Conservation (phyloP, 2,329 filamentous ascomycete species). For the Blastomyces gilchristii region DNA sequence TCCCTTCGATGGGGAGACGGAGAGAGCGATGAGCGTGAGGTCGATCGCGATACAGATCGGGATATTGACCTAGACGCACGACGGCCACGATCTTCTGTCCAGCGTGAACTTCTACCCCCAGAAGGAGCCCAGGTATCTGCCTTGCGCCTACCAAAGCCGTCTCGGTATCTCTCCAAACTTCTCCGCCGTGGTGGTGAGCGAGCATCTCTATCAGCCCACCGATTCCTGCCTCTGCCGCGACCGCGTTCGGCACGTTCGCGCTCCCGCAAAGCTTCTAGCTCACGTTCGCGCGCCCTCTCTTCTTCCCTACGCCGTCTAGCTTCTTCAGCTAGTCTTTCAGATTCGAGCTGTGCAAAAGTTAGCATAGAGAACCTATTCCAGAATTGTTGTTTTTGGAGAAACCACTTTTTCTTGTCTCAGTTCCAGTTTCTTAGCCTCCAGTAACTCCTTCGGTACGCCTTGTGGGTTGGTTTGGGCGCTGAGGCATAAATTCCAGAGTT, state of each 20-base stretch:
- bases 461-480: constrained; percentile 82
- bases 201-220: constrained; percentile 40
- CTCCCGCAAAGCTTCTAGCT: constrained; percentile 57
- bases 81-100: constrained; percentile 29
- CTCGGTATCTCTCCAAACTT: constrained; percentile 36
- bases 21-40: constrained; percentile 24
- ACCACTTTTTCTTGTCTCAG: constrained; percentile 84
- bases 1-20: constrained; percentile 24
- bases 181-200: constrained; percentile 43
- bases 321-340: constrained; percentile 70
- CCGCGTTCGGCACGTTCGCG: constrained; percentile 35
- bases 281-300: constrained; percentile 59
- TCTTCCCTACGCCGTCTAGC: constrained; percentile 61
- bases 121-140: constrained; percentile 49
- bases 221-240: constrained; percentile 33
- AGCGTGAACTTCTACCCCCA: constrained; percentile 26
- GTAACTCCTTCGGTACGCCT: constrained; percentile 84
- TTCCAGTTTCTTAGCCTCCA: constrained; percentile 94
- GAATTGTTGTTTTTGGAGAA: constrained; percentile 13
- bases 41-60: constrained; percentile 25
- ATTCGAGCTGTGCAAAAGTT: constrained; percentile 53
- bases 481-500: constrained; percentile 82
- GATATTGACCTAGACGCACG: constrained; percentile 27
- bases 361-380: background rate
- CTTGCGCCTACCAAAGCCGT: constrained; percentile 39